Conservation (phyloP, 2,329 filamentous ascomycete genomes). For the Talaromyces sp. region DNA sequence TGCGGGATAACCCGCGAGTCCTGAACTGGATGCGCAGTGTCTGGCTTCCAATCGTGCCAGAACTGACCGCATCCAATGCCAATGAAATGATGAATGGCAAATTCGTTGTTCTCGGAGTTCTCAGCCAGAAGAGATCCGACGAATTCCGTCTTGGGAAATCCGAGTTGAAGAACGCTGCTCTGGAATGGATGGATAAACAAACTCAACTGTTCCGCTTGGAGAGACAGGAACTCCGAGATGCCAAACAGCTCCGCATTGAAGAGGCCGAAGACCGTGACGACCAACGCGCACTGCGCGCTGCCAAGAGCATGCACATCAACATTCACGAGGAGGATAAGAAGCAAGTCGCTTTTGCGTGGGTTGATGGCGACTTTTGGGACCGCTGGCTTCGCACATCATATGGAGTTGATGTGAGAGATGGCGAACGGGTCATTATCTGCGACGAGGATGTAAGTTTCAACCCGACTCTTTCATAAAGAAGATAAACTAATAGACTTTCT, state of each 20-base stretch:
- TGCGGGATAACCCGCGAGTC: slow-evolving; percentile 78
- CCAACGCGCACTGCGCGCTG: slow-evolving; percentile 75
- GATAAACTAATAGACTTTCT: not conserved
- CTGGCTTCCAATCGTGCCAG: slow-evolving; percentile 93
- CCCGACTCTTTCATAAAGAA: not conserved
- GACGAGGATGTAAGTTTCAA: slow-evolving; percentile 78
- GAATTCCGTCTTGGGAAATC: slow-evolving; percentile 73
- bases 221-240: slow-evolving; percentile 84
- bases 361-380: slow-evolving; percentile 96
- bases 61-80: slow-evolving; percentile 85
- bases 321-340: slow-evolving; percentile 84
- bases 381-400: slow-evolving; percentile 95
- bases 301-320: slow-evolving; percentile 86
- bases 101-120: slow-evolving; percentile 85
- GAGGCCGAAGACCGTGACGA: slow-evolving; percentile 93
- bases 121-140: slow-evolving; percentile 73
- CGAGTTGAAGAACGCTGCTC: slow-evolving; percentile 91
- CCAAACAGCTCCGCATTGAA: slow-evolving; percentile 92
- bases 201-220: slow-evolving; percentile 87
- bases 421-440: slow-evolving; percentile 91
- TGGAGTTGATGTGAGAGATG: slow-evolving; percentile 77
- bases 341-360: slow-evolving; percentile 93
- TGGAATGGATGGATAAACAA: slow-evolving; percentile 98
- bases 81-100: slow-evolving; percentile 93
- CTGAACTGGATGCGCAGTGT: slow-evolving; percentile 92